Evolutionary conservation across 139 green algal species (phyloP), one percentile per base, ranked within the genome.

Genomic region (Dunaliella sp.): DNA sequence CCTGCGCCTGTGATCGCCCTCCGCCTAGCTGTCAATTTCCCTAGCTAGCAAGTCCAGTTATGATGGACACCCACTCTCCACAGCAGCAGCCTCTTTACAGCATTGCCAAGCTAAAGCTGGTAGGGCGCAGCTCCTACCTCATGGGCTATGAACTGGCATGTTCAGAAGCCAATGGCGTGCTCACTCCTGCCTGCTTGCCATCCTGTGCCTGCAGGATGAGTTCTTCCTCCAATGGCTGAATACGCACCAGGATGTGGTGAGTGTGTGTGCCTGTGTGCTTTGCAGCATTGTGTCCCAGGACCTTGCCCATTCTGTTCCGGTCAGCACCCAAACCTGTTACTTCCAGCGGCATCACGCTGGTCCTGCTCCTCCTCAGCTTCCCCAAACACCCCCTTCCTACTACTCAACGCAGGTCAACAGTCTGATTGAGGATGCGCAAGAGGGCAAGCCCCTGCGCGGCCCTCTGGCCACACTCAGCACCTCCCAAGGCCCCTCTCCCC

Each of bases 161-260:
- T n/a, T n/a, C n/a, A n/a, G n/a, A n/a, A n/a, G n/a, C n/a, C n/a
- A n/a, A n/a, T n/a, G n/a, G n/a, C n/a, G n/a, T n/a, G n/a, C n/a
- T n/a, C n/a, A n/a, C n/a, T n/a, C n/a, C n/a, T n/a, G n/a, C n/a
- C n/a, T n/a, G n/a, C n/a, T n/a, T n/a, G n/a, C n/a, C n/a, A n/a
- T n/a, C 48, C 48, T 65, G 7, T 65, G 7, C 48, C 7, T 16
- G 48, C 48, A 65, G 48, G 97, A 99, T 89, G 96, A 97, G 88
- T 94, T 99, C 74, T 99, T 99, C 84, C 82, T 99, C 37, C 93
- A 98, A 78, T 99, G 97, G 97, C 93, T 99, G n/a, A 96, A 93
- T 25, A 95, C 98, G 35, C 95, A 95, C 2, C 95, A 99, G 82
- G 91, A 95, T 35, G 83, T 99, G 92, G 97, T 98, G 86, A 83